A percentile compares a stretch with the other conserved stretches of the same genome.
Conservation (phyloP, 140 eudicot species). For the Stevia rebaudiana region DNA sequence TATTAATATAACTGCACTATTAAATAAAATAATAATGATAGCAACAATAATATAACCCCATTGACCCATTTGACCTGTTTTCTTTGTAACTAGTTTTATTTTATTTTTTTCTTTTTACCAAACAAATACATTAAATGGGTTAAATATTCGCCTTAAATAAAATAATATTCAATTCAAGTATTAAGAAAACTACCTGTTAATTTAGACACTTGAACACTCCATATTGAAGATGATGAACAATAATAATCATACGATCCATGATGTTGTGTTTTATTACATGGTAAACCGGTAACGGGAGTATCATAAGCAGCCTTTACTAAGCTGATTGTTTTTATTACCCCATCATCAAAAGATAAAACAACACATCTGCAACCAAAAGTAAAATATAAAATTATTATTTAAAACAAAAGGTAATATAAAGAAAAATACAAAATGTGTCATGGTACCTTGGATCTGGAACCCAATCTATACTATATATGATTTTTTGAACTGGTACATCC, state of each 20-base stretch:
- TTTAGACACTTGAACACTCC: conserved; percentile 74
- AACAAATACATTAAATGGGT: neutral
- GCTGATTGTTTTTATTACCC: conserved; percentile 60
- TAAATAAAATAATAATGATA: too few species aligned
- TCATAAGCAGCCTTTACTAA: conserved; percentile 60
- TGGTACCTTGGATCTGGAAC: conserved; percentile 72
- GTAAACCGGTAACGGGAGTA: conserved; percentile 62
- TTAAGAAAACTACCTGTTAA: conserved; percentile 50
- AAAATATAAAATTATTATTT: neutral
- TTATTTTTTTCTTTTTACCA: neutral
- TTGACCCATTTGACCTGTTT: too few species aligned
- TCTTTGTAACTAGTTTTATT: neutral
- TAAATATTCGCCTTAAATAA: neutral
- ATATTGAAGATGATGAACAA: conserved; percentile 63
- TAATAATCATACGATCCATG: conserved; percentile 51
- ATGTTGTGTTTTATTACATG: conserved; percentile 40
- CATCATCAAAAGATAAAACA: conserved; percentile 59
- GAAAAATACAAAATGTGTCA: neutral
- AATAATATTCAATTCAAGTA: neutral
- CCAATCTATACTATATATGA: conserved; percentile 74
- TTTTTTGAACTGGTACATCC: conserved; percentile 47
- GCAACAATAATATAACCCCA: too few species aligned
- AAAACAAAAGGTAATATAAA: neutral
- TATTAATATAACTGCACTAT: too few species aligned
- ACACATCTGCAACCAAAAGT: conserved; percentile 50